Base-by-base conservation (phyloP, 495 filamentous ascomycete species). In the Penicillium robsamsonii region DNA sequence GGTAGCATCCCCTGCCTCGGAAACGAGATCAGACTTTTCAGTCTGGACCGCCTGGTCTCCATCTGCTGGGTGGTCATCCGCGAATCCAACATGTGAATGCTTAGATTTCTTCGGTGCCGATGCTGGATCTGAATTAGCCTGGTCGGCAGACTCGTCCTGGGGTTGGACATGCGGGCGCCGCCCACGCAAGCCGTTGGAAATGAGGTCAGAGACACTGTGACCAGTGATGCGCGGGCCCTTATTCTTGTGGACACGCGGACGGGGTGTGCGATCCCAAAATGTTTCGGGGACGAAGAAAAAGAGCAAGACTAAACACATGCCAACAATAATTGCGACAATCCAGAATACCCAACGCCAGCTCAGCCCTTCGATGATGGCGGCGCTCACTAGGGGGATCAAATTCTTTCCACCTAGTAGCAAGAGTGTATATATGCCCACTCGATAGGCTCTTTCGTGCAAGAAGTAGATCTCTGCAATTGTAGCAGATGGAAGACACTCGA, bases 401-500 rank as follows among this genome's bases (percentile, higher is more conserved):
- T 97, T 97, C 77, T 97, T 97, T 15, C 94, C 94, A 11, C 92
- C 90, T 0, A 98, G 81, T 12, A 97, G 78, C 3, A 97, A 70
- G 11, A 98, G 72, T 0, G 93, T 96, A 67, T 98, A 98, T 20
- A 97, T 91, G n/a, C 94, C 94, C 33, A 98, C 83, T 9, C 94
- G 87, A 65, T 92, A 97, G 2, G 94, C 94, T 41, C 93, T 79
- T 73, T 97, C 94, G 59, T 97, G 94, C 17, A 97, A 76, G 66
- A 96, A 97, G 75, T 91, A 98, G 58, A 97, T 97, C 70, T 98
- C 94, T 8, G 92, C 92, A 58, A 97, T 91, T 1, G 92, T 96
- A 12, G 94, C 94, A 4, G 91, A 96, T 0, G 94, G 94, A 46
- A 98, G 80, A 63, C 91, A 93, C 70, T 98, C 94, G n/a, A 95